Percentiles rank a stretch among this genome's conserved stretches.
Conservation (phyloP, 768 basidiomycete species). For the Floccularia luteovirens region DNA sequence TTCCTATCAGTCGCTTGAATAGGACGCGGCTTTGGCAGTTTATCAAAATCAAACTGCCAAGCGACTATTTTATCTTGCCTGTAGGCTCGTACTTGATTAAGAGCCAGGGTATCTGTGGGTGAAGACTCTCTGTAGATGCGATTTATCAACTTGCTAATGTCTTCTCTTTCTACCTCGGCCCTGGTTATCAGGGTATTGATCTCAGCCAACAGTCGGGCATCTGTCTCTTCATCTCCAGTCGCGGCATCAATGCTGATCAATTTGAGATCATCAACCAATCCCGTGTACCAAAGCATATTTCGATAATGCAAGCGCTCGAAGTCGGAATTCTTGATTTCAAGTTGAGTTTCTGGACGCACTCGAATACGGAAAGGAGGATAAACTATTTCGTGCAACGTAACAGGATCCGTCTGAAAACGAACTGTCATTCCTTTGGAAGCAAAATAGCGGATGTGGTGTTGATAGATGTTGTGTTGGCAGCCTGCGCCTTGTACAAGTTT, state of each 20-base stretch:
- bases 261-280: conserved; percentile 68
- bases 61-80: conserved; percentile 92
- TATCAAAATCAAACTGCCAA: conserved; percentile 94
- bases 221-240: conserved; percentile 69
- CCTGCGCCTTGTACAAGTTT: conserved; percentile 80
- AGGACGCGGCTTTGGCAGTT: conserved; percentile 66
- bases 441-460: conserved; percentile 90
- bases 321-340: conserved; percentile 89
- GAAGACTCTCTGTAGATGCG: conserved; percentile 73
- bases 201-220: conserved; percentile 52
- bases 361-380: conserved; percentile 86
- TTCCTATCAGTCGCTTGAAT: conserved; percentile 38
- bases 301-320: conserved; percentile 69
- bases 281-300: conserved; percentile 69
- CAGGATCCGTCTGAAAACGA: conserved; percentile 79
- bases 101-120: conserved; percentile 78
- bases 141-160: conserved; percentile 68
- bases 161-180: conserved; percentile 69
- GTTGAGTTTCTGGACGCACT: conserved; percentile 79
- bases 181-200: conserved; percentile 61
- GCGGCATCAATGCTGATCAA: conserved; percentile 72
- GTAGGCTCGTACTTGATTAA: conserved; percentile 79
- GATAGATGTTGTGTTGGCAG: conserved; percentile 92
- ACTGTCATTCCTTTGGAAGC: conserved; percentile 78
- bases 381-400: conserved; percentile 78